Conservation (phyloP, 148 eudicot genomes). For the Diospyros kaki region DNA sequence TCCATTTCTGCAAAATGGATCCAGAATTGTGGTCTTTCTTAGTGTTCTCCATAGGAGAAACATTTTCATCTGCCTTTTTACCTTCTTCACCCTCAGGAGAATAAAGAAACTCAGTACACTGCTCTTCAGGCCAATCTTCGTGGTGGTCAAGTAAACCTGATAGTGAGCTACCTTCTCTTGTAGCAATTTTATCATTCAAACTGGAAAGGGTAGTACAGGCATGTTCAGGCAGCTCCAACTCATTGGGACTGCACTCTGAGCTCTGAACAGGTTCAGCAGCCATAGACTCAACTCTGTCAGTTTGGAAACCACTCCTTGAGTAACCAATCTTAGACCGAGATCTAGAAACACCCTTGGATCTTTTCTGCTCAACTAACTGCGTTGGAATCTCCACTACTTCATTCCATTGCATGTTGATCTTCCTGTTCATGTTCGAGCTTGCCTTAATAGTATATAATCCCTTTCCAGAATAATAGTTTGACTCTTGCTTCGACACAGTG, state of each 20-base stretch:
- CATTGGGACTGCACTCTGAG: slow-evolving; percentile 9
- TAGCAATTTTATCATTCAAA: slow-evolving; percentile 2
- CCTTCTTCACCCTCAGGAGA: slow-evolving; percentile 7
- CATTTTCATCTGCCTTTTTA: slow-evolving; percentile 1
- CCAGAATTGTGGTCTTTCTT: slow-evolving; percentile 12
- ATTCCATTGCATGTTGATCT: slow-evolving; percentile 11
- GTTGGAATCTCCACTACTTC: background rate
- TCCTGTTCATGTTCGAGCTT: slow-evolving; percentile 1
- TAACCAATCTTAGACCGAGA: slow-evolving; percentile 12
- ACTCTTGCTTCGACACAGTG: slow-evolving; percentile 13
- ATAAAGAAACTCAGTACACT: background rate
- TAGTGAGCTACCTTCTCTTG: slow-evolving; percentile 1
- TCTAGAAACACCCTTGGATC: background rate
- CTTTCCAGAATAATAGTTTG: slow-evolving; percentile 15
- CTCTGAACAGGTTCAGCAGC: slow-evolving; percentile 2
- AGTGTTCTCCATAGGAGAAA: slow-evolving; percentile 5
- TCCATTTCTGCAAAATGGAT: slow-evolving; percentile 15
- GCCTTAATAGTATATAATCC: slow-evolving; percentile 13
- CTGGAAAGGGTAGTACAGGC: slow-evolving; percentile 6
- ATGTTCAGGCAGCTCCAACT: slow-evolving; percentile 10
- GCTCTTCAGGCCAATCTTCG: slow-evolving; percentile 6
- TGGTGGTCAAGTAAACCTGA: background rate
- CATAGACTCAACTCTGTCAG: slow-evolving; percentile 6
- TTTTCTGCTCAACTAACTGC: background rate
- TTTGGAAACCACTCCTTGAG: slow-evolving; percentile 6